Conservation (phyloP, 2,329 filamentous ascomycete species). For the Neofusicoccum parvum region DNA sequence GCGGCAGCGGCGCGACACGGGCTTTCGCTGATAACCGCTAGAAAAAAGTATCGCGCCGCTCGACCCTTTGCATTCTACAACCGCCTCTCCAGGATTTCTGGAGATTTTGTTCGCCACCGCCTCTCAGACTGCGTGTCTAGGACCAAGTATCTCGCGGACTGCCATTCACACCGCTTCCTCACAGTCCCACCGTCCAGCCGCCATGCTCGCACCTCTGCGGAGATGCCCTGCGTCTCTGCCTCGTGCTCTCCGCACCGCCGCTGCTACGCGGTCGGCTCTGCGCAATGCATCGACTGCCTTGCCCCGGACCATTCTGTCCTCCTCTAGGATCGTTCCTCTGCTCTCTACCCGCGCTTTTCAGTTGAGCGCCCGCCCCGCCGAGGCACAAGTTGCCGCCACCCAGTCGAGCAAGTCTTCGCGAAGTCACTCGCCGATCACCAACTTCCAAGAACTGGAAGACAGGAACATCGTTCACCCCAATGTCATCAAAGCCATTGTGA, state of each 20-base stretch:
- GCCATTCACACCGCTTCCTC: not conserved
- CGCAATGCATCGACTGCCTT: not conserved
- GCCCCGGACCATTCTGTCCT: not conserved
- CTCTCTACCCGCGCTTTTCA: conserved; percentile 10
- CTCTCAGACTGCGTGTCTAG: not conserved
- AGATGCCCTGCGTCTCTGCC: conserved; percentile 43
- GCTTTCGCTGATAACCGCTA: not conserved
- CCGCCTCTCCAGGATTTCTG: conserved; percentile 20
- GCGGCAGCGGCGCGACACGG: not conserved
- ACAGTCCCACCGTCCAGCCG: not conserved
- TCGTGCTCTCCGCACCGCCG: conserved; percentile 27
- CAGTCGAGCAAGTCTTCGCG: conserved; percentile 25
- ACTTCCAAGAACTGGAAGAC: conserved; percentile 48
- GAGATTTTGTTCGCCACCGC: not conserved
- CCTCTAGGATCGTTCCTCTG: not conserved
- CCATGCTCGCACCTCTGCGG: conserved; percentile 46
- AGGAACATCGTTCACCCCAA: conserved; percentile 60
- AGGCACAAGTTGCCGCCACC: conserved; percentile 18
- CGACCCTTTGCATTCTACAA: conserved; percentile 4
- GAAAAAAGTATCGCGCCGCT: conserved; percentile 12
- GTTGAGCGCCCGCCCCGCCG: conserved; percentile 17
- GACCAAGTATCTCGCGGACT: not conserved
- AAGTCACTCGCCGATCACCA: conserved; percentile 34
- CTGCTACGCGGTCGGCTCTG: conserved; percentile 5
- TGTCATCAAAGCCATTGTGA: conserved; percentile 69